Conservation (phyloP, 441 rosid genomes). For the Croton laevigatus region DNA sequence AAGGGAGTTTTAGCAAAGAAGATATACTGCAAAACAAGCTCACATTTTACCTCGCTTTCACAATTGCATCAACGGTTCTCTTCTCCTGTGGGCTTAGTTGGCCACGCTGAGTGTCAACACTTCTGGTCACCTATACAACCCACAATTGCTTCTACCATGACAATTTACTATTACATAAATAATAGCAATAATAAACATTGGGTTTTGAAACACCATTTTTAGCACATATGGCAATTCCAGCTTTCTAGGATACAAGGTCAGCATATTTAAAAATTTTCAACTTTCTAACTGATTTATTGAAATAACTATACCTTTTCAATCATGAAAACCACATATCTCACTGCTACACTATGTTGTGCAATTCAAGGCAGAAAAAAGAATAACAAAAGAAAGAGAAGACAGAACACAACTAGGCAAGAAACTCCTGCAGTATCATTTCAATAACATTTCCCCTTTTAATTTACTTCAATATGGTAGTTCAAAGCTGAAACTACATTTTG, state of each 20-base stretch:
- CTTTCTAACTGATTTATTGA: neutral
- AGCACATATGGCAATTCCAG: neutral
- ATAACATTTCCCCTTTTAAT: neutral
- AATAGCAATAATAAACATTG: neutral
- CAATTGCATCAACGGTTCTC: constrained; percentile 84
- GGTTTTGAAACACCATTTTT: neutral
- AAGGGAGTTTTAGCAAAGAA: constrained; percentile 4
- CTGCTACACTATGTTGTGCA: neutral
- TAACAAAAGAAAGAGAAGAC: neutral
- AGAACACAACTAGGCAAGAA: constrained; percentile 4
- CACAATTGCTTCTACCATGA: neutral
- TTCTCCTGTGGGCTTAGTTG: constrained; percentile 82
- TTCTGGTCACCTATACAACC: constrained; percentile 74
- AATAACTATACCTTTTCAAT: neutral
- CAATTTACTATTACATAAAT: neutral
- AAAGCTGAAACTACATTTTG: neutral
- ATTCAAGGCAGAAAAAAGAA: neutral
- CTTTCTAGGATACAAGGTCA: neutral
- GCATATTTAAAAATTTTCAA: neutral
- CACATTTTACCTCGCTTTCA: constrained; percentile 71
- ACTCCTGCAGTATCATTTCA: neutral
- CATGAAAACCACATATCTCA: neutral
- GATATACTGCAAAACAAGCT: constrained; percentile 14
- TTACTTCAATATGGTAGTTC: neutral
- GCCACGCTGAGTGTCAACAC: constrained; percentile 63